phyloP scores from a whole-genome alignment of 2,329 filamentous ascomycete genomes.

The Kalaharituber pfeilii region DNA sequence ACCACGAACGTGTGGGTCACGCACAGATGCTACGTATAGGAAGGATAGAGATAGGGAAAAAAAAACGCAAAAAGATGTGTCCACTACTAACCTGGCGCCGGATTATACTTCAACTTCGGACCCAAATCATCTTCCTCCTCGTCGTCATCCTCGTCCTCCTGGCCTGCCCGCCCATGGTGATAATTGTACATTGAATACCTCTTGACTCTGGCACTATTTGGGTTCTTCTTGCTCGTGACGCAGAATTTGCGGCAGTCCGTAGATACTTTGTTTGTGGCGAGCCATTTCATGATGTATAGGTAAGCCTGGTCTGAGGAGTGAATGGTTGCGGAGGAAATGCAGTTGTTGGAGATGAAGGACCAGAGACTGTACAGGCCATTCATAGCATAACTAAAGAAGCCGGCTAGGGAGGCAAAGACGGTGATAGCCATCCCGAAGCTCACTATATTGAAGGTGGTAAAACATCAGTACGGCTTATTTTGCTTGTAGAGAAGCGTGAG shows the following conservation, averaged over 20 bases:
- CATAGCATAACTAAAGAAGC: slow-evolving; percentile 21
- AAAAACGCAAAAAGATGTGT: not conserved
- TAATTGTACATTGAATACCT: slow-evolving; percentile 26
- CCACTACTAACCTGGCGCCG: slow-evolving; percentile 40
- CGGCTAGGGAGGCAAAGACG: slow-evolving; percentile 22
- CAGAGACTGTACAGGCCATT: slow-evolving; percentile 15
- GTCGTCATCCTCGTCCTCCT: slow-evolving; percentile 33
- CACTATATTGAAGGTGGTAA: slow-evolving; percentile 11
- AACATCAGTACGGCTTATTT: not conserved
- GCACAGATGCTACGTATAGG: no score
- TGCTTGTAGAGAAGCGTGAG: not conserved
- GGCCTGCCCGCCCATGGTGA: slow-evolving; percentile 25
- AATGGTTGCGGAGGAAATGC: slow-evolving; percentile 22
- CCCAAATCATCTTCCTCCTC: slow-evolving; percentile 31
- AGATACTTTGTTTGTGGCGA: slow-evolving; percentile 20
- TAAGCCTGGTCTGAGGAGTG: slow-evolving; percentile 23
- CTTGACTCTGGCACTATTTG: slow-evolving; percentile 22
- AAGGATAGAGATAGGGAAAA: not conserved
- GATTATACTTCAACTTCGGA: slow-evolving; percentile 41
- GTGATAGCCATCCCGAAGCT: slow-evolving; percentile 23
- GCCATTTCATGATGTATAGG: slow-evolving; percentile 22
- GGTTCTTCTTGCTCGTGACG: slow-evolving; percentile 22
- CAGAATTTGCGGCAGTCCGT: slow-evolving; percentile 23
- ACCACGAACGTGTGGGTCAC: no score
- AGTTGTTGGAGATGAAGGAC: slow-evolving; percentile 20